Evolutionary conservation across 164 flowering plant genomes (phyloP), one percentile per base, ranked within the genome.

Genomic region (Piper longum): DNA sequence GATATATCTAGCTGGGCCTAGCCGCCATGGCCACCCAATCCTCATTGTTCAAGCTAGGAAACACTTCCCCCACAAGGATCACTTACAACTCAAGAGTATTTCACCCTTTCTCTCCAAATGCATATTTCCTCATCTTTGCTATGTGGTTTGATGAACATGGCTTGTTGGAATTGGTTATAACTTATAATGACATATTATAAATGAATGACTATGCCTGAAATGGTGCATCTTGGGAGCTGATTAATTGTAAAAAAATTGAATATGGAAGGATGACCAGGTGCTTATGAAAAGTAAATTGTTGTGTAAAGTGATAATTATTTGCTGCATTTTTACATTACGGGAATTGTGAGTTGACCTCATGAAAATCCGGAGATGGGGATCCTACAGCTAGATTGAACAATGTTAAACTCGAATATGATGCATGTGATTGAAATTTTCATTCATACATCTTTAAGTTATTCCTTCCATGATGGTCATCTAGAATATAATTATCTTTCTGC

Each of bases 41-140:
- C 1, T 85, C 76, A 59, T 88, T 41, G 57, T 80, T 12, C 79
- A 76, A 72, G 82, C 75, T 26, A 51, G 71, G 76, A 84, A 71
- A 69, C 98, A 91, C 71, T 80, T 69, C 52, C 82, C 88, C 56
- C 13, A 89, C 16, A 81, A 80, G 61, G 98, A 91, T 79, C 83
- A 72, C 2, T 71, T 68, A 7, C 87, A 88, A 63, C 81, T 82
- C 79, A 91, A 85, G 84, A 88, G 96, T 91, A 78, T 73, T 39
- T 16, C 43, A 26, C 41, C 40, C 17, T 42, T 7, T 3, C 7
- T 2, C 36, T n/a, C 60, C 17, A 39, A 56, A 39, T 16, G 40
- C 56, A 9, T 7, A 17, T 64, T 14, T 17, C 62, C 7, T 41
- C 4, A 26, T 26, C 36, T 39, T 9, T 62, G 8, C 14, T 43